phyloP scores from a whole-genome alignment of 1,139 yeast genomes.

The Geotrichum phurueaensis region DNA sequence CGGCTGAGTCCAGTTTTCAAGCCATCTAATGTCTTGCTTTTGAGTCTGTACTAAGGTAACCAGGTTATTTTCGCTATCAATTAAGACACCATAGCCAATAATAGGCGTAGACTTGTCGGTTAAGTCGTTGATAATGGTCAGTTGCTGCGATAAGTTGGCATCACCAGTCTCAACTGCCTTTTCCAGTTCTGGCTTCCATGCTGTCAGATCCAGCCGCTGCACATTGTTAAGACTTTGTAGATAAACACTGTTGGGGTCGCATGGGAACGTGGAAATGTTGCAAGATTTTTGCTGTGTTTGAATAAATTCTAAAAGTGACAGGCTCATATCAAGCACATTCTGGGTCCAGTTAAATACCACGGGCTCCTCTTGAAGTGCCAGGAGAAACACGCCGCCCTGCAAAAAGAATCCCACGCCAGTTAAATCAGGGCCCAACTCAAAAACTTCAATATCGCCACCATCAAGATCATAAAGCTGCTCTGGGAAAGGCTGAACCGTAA shows the following conservation, averaged over 20 bases:
- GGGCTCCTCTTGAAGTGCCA: constrained; percentile 26
- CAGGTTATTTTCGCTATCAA: not conserved
- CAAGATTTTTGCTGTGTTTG: not conserved
- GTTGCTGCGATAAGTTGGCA: not conserved
- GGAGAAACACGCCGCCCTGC: constrained; percentile 28
- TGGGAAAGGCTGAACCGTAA: constrained; percentile 48
- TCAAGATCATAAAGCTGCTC: constrained; percentile 42
- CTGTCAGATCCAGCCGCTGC: constrained; percentile 11
- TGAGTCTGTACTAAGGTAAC: not conserved
- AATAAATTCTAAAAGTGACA: constrained; percentile 3
- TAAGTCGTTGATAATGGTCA: not conserved
- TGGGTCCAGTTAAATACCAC: constrained; percentile 27
- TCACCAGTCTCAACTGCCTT: not conserved
- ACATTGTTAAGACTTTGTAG: not conserved
- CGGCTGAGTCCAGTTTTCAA: not conserved
- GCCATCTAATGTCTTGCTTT: not conserved
- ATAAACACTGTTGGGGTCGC: not conserved
- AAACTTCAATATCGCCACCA: constrained; percentile 35
- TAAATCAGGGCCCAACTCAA: constrained; percentile 28
- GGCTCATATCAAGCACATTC: constrained; percentile 5
- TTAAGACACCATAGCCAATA: not conserved
- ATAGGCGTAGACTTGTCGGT: not conserved
- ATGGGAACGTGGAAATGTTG: constrained; percentile 1
- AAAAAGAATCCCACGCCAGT: constrained; percentile 1
- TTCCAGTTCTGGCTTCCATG: not conserved